Conservation (phyloP, 768 basidiomycete genomes). For the Russula olivacea region DNA sequence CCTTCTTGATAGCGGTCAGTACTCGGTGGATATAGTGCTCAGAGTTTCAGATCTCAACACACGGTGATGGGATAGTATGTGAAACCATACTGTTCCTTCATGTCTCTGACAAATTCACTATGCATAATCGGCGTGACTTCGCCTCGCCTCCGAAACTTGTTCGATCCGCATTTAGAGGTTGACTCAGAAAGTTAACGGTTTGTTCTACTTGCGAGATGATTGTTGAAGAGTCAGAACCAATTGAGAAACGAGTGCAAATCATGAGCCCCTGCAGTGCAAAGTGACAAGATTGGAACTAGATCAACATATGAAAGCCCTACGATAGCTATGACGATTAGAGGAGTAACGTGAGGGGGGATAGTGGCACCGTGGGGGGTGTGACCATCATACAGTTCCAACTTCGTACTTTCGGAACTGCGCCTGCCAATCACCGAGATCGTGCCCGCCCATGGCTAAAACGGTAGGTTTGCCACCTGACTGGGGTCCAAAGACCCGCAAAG, state of each 20-base stretch:
- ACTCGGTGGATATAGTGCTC: no score
- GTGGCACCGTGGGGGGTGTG: neutral
- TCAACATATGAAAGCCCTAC: neutral
- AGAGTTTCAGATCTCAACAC: no score
- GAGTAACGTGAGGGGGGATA: neutral
- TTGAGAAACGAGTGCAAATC: neutral
- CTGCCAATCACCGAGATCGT: conserved; percentile 66
- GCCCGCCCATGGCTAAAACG: conserved; percentile 76
- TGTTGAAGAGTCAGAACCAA: neutral
- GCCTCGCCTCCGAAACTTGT: neutral
- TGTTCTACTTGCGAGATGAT: neutral
- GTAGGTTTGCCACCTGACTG: conserved; percentile 62
- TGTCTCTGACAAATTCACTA: neutral
- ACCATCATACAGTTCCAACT: conserved; percentile 34
- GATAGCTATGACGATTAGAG: neutral
- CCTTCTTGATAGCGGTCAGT: neutral
- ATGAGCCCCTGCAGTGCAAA: neutral
- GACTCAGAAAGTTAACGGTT: neutral
- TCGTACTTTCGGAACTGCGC: conserved; percentile 65
- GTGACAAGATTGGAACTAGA: neutral
- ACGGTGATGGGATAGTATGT: no score
- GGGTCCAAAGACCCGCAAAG: conserved; percentile 65
- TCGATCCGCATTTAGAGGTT: neutral
- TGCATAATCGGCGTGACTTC: no score
- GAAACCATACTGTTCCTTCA: no score